These are phyloP conservation scores for Sparassis latifolia DNA, from an alignment of 1,284 basidiomycete genomes.

Conservation along the genomic window DNA sequence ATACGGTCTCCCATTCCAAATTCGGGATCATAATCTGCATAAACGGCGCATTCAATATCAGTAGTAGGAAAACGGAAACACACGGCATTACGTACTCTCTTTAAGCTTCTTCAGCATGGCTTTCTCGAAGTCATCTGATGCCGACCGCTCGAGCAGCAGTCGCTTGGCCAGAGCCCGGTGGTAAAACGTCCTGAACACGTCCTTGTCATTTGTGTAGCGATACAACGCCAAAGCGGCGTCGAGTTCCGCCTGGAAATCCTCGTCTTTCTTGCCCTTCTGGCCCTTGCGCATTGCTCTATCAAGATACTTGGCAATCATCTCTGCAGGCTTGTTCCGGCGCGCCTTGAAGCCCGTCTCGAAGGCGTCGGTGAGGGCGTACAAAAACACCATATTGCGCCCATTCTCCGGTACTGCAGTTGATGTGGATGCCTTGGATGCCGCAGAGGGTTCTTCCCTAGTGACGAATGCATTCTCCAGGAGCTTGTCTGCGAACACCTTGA, in stretches of 20 bases:
- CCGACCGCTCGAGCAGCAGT: conserved; percentile 79
- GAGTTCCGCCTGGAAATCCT: conserved; percentile 63
- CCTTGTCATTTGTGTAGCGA: conserved; percentile 86
- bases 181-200: conserved; percentile 95
- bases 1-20: conserved; percentile 87
- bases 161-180: conserved; percentile 86
- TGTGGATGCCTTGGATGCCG: conserved; percentile 9
- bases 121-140: conserved; percentile 89
- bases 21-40: conserved; percentile 77
- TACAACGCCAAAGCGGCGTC: conserved; percentile 81
- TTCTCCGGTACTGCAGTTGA: conserved; percentile 19
- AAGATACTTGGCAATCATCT: conserved; percentile 90
- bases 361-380: conserved; percentile 63
- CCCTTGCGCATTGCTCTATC: conserved; percentile 85
- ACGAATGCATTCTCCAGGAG: conserved; percentile 45
- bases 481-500: conserved; percentile 60
- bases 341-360: conserved; percentile 81
- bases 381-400: conserved; percentile 43
- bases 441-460: conserved; percentile 11
- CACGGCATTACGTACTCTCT: conserved; percentile 50
- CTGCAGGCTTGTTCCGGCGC: conserved; percentile 84
- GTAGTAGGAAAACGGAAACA: neutral
- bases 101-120: conserved; percentile 86
- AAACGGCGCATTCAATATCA: neutral
- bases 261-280: conserved; percentile 68